Percentiles rank a stretch among this genome's conserved stretches.
These are phyloP conservation scores for Lactifluus volemus DNA, from an alignment of 768 basidiomycete genomes.

Conservation along the genomic window DNA sequence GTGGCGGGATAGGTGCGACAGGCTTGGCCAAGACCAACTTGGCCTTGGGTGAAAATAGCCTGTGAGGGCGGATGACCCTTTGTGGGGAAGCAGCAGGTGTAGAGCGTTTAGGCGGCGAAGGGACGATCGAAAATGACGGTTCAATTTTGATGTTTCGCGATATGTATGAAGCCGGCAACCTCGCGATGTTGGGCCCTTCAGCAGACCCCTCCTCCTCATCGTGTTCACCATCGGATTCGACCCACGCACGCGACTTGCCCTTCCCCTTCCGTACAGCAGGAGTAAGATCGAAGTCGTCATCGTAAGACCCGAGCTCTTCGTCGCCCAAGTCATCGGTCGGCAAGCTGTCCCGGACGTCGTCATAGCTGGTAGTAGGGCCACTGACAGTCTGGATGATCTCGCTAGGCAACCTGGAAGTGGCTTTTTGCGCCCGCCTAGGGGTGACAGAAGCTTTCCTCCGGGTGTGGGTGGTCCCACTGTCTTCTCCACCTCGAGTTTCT, in stretches of 20 bases:
- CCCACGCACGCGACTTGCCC: slow-evolving; percentile 4
- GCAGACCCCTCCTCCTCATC: background rate
- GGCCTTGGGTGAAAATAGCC: background rate
- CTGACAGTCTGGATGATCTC: background rate
- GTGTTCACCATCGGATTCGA: slow-evolving; percentile 10
- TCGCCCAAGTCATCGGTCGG: slow-evolving; percentile 5
- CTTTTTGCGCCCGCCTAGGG: background rate
- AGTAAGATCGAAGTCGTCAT: slow-evolving; percentile 3
- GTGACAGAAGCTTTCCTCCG: background rate
- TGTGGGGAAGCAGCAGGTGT: background rate
- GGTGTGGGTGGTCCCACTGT: background rate
- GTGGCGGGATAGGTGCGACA: background rate
- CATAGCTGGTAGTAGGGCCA: background rate
- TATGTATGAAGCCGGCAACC: background rate
- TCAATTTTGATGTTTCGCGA: background rate
- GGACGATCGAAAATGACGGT: slow-evolving; percentile 8
- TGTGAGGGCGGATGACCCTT: background rate
- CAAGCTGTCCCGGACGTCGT: slow-evolving; percentile 6
- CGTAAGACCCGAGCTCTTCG: slow-evolving; percentile 5
- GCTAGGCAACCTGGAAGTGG: background rate
- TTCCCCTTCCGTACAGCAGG: slow-evolving; percentile 4
- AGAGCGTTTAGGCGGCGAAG: slow-evolving; percentile 3
- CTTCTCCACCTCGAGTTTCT: background rate
- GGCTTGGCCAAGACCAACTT: background rate
- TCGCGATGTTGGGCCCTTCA: background rate